Percentiles rank a stretch among this genome's conserved stretches.
phyloP scores from a whole-genome alignment of 345 rosid genomes.

The Eucalyptus marginata region DNA sequence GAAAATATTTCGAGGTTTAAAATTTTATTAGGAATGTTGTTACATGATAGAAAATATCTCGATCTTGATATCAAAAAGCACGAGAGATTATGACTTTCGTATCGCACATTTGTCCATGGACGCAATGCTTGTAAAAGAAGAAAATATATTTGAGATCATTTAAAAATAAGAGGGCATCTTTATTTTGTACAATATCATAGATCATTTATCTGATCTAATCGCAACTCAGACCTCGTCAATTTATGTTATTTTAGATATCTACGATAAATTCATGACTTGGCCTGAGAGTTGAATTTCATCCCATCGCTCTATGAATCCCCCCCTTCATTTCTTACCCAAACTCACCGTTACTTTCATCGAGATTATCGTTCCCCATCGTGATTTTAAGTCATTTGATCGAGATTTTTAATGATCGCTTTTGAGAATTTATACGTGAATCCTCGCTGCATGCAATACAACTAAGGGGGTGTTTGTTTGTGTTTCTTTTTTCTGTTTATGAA shows the following conservation, averaged over 20 bases:
- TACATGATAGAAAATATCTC: neutral
- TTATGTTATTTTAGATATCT: neutral
- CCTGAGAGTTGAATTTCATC: neutral
- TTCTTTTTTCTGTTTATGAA: too few relatives aligned
- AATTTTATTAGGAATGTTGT: neutral
- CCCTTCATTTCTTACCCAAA: neutral
- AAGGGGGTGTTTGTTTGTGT: too few relatives aligned
- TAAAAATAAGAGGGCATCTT: neutral
- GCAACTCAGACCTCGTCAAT: neutral
- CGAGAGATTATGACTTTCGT: rapidly evolving
- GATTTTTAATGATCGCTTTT: too few relatives aligned
- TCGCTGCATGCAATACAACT: too few relatives aligned
- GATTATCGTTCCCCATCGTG: too few relatives aligned
- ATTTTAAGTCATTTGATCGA: rapidly evolving
- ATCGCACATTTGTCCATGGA: neutral
- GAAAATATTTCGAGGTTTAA: neutral
- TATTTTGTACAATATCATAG: neutral
- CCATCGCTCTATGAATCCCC: neutral
- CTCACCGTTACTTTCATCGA: too few relatives aligned
- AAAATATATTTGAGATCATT: neutral
- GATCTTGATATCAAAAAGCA: neutral
- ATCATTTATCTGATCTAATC: too few relatives aligned
- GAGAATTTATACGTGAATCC: too few relatives aligned
- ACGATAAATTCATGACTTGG: rapidly evolving
- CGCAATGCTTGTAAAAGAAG: neutral